These are phyloP conservation scores for Simmondsia chinensis DNA, from an alignment of 148 eudicot species.

Conservation along the genomic window DNA sequence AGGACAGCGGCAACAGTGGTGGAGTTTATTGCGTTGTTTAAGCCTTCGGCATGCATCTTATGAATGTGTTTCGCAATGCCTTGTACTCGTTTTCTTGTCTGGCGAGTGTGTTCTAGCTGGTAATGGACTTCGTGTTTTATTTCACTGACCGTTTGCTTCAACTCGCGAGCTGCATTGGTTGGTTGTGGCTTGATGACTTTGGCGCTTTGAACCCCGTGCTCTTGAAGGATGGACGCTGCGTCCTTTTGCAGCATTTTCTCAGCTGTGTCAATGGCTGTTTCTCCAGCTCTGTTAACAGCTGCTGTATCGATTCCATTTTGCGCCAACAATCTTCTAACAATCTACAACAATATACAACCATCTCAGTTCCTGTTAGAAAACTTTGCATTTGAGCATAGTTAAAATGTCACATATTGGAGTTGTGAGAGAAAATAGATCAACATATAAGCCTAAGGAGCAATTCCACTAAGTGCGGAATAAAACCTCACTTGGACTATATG, in stretches of 20 bases:
- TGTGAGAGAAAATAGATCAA: too few species aligned
- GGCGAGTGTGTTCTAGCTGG: constrained; percentile 67
- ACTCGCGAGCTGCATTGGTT: constrained; percentile 49
- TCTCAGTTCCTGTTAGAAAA: too few species aligned
- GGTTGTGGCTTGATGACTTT: constrained; percentile 37
- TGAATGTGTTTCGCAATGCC: constrained; percentile 66
- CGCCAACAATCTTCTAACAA: constrained; percentile 44
- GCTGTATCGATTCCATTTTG: constrained; percentile 39
- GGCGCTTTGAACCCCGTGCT: constrained; percentile 51
- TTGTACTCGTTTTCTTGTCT: constrained; percentile 54
- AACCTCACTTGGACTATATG: too few species aligned
- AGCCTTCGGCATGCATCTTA: constrained; percentile 76
- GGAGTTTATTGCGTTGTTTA: constrained; percentile 74
- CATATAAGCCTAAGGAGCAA: too few species aligned
- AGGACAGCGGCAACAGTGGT: constrained; percentile 77
- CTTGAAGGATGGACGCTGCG: constrained; percentile 33
- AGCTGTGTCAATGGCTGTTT: constrained; percentile 72
- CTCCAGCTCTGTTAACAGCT: constrained; percentile 56
- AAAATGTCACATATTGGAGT: too few species aligned
- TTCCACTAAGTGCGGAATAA: too few species aligned
- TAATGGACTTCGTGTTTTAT: constrained; percentile 80
- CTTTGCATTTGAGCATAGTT: too few species aligned
- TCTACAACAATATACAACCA: too few species aligned
- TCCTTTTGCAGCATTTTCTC: constrained; percentile 42
- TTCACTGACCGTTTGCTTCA: constrained; percentile 76